Base-by-base conservation (phyloP, 306 rosid genomes). In the Dalbergia cultrata region DNA sequence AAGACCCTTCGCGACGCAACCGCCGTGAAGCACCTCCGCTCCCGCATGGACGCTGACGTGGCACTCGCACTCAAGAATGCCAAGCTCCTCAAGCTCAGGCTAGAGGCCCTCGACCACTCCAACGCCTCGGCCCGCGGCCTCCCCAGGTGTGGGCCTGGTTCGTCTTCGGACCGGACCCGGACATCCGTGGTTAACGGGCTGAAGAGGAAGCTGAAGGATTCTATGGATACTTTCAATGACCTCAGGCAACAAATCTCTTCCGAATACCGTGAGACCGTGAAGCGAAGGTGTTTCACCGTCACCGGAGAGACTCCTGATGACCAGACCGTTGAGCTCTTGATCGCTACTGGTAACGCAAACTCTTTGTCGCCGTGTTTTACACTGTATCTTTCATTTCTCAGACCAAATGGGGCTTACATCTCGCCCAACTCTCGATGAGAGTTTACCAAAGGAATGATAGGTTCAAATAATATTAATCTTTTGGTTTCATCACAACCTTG, bases 301-400 rank as follows among this genome's bases (percentile, higher is more conserved):
- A 88, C 97, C 56, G 94, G 97, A 6, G 91, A 92, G 81, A 90
- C 87, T 77, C 97, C 97, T 22, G 94, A 92, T 54, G 97, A 90
- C 59, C 87, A 88, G 33, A 92, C 94, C 64, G 35, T 92, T 16
- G 97, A 92, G 70, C 76, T 87, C 4, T 78, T 92, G 65, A 90
- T 92, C 69, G 88, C 94, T 60, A 90, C 94, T 5, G 97, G 97
- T 88, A 58, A 53, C 18, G 31, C 43, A 2, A 9, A 62, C 2
- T 61, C 13, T 13, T 16, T 62, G 56, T 43, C 0, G 43, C 44
- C 10, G 31, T 16, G 8, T 34, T n/a, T 11, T 6, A 14, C 50
- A 1, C 3, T 45, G 8, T 1, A 22, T 3, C 31, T 26, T 26
- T 26, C 31, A 26, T 26, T 1, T 26, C 31, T 26, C 31, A 26